These are phyloP conservation scores for Prillingera fragicola DNA, from an alignment of 1,284 basidiomycete species.

Conservation along the genomic window DNA sequence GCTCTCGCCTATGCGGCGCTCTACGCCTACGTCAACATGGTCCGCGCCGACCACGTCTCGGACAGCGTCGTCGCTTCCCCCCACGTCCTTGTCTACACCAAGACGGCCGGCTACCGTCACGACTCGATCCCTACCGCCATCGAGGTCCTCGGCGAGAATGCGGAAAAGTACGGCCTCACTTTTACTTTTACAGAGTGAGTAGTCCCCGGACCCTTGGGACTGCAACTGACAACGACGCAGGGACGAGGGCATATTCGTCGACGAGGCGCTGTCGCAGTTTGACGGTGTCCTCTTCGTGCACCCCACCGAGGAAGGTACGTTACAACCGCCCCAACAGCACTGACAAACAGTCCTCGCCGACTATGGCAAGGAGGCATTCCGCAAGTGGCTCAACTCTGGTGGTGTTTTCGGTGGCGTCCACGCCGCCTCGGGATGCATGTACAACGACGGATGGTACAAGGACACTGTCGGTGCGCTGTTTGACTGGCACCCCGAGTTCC, in stretches of 20 bases:
- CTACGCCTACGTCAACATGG: too few relatives aligned
- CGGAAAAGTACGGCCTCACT: slow-evolving; percentile 49
- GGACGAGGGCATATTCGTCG: neutral
- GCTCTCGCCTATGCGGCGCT: too few relatives aligned
- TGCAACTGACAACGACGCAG: neutral
- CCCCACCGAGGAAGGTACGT: slow-evolving; percentile 62
- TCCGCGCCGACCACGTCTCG: too few relatives aligned
- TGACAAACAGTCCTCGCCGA: slow-evolving; percentile 59
- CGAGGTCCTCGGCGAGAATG: slow-evolving; percentile 51
- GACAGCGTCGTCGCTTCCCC: too few relatives aligned
- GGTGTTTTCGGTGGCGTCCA: slow-evolving; percentile 42
- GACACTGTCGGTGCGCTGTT: slow-evolving; percentile 59
- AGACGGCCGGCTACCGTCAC: slow-evolving; percentile 54
- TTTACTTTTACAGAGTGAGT: slow-evolving; percentile 61
- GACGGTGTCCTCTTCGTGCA: slow-evolving; percentile 65
- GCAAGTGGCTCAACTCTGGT: slow-evolving; percentile 57
- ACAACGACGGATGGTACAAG: slow-evolving; percentile 61
- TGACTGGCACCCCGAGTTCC: slow-evolving; percentile 66
- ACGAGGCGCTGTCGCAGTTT: slow-evolving; percentile 45
- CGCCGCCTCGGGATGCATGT: slow-evolving; percentile 64
- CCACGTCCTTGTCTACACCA: slow-evolving; percentile 37
- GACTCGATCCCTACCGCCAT: slow-evolving; percentile 70
- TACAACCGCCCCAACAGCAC: too few relatives aligned
- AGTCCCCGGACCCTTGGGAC: neutral
- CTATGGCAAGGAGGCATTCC: slow-evolving; percentile 57